A percentile compares a stretch with the other conserved stretches of the same genome.
Evolutionary conservation across 1,284 basidiomycete species (phyloP).

Genomic region (Peniophora sp.): DNA sequence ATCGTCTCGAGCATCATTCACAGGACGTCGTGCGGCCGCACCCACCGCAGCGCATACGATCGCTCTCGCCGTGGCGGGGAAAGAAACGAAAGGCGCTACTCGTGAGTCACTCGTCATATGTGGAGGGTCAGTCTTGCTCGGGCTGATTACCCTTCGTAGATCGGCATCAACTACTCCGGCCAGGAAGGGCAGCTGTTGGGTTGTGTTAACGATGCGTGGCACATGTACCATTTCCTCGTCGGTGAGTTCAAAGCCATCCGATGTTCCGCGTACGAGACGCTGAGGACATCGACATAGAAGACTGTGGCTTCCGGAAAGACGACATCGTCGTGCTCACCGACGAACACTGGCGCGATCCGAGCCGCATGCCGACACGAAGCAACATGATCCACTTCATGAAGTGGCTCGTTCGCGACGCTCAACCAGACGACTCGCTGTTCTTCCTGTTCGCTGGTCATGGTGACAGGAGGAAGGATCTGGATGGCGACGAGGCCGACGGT

Average conservation of each 20-base stretch:
- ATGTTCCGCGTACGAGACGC: too few species aligned
- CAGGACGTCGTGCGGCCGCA: too few species aligned
- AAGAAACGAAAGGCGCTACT: too few species aligned
- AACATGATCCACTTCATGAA: constrained; percentile 81
- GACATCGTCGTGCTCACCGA: constrained; percentile 81
- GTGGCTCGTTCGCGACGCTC: constrained; percentile 79
- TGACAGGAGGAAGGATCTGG: constrained; percentile 63
- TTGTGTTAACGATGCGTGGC: constrained; percentile 79
- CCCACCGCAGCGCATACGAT: too few species aligned
- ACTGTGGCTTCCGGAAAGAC: constrained; percentile 57
- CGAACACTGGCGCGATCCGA: constrained; percentile 47
- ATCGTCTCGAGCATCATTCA: too few species aligned
- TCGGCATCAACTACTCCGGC: constrained; percentile 77
- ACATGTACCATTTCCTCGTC: constrained; percentile 62
- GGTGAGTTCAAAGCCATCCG: constrained; percentile 17
- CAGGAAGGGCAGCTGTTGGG: constrained; percentile 56
- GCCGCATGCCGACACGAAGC: constrained; percentile 59
- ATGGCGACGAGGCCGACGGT: constrained; percentile 66
- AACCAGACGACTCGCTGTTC: constrained; percentile 75
- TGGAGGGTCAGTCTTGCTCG: too few species aligned
- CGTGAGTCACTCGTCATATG: too few species aligned
- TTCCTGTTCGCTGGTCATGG: constrained; percentile 91
- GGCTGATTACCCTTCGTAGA: constrained; percentile 12
- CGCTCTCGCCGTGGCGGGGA: too few species aligned
- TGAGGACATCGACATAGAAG: too few species aligned